Conservation (phyloP, 331 rosid species). For the Rhamnella rubrinervis region DNA sequence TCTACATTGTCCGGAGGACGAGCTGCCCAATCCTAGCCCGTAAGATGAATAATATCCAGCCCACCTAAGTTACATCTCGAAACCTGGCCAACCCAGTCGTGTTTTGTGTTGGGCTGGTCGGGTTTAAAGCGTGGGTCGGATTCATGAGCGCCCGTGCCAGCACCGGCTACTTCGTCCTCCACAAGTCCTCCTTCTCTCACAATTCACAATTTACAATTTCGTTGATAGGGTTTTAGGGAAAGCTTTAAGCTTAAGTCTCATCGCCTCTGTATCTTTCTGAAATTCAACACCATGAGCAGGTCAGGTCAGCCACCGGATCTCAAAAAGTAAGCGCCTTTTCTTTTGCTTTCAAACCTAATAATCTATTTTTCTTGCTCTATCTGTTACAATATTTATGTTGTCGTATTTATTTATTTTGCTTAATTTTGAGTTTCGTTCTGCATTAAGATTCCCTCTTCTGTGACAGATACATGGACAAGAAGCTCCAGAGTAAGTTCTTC, state of each 20-base stretch:
- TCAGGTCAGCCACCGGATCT: conserved; percentile 95
- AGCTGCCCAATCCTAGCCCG: too few relatives aligned
- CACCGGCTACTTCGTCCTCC: too few relatives aligned
- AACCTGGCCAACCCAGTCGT: too few relatives aligned
- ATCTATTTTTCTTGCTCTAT: too few relatives aligned
- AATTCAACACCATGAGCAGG: conserved; percentile 60
- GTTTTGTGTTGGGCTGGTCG: too few relatives aligned
- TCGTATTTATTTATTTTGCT: not conserved
- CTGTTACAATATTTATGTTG: not conserved
- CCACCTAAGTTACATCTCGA: too few relatives aligned
- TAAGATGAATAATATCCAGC: too few relatives aligned
- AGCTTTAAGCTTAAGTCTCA: not conserved
- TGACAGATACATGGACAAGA: conserved; percentile 89
- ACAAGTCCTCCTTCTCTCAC: too few relatives aligned
- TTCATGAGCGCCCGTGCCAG: too few relatives aligned
- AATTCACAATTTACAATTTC: not conserved
- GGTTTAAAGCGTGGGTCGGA: too few relatives aligned
- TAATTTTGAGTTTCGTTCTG: not conserved
- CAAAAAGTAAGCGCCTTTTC: conserved; percentile 54
- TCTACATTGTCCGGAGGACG: too few relatives aligned
- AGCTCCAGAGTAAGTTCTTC: conserved; percentile 75
- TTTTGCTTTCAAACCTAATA: not conserved
- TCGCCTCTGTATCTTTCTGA: not conserved
- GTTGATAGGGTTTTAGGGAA: conserved; percentile 33
- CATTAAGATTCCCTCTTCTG: not conserved